Evolutionary conservation across 495 filamentous ascomycete genomes (phyloP), one percentile per base, ranked within the genome.

Genomic region (Penicillium argentinense): DNA sequence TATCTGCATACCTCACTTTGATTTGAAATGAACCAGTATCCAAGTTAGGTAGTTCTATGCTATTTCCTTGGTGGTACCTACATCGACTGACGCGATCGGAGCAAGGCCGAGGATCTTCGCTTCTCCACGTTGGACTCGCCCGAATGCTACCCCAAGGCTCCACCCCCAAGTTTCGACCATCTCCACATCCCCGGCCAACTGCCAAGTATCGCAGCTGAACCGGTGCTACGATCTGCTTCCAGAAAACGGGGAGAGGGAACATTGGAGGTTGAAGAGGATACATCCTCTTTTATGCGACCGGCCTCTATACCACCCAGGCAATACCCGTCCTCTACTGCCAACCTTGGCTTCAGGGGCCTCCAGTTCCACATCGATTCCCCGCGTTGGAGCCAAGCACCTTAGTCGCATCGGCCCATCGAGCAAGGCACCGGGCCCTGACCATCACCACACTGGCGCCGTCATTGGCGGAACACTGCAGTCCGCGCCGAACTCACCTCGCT

Each of bases 381-480:
- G 57, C 54, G 54, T 51, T 47, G 29, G 33, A 9, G 33, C 3
- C 42, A 23, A 4, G 18, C 38, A 42, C 23, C 42, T 50, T 46
- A 47, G 21, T 39, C 27, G 9, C 44, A 27, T 52, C 52, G 52
- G 51, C 29, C 47, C 39, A 42, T 45, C 42, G n/a, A 39, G 13
- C 37, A 39, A 52, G 39, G 30, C 11, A 47, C 39, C 37, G 42
- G 27, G 34, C 8, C 27, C 30, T 21, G 25, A 46, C 30, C 23
- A 28, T 17, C 39, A 42, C 53, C 42, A 11, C n/a, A 9, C 33
- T 16, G 17, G 5, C 9, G 23, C 5, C 30, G 16, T 26, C 33
- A 42, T 56, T 59, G 56, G 53, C 55, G 58, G 58, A 62, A 51
- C 37, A 55, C 40, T 51, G 27, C 42, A 22, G 45, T 59, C 58